Conservation (phyloP, 2,329 filamentous ascomycete species). For the Penicillium sp. region DNA sequence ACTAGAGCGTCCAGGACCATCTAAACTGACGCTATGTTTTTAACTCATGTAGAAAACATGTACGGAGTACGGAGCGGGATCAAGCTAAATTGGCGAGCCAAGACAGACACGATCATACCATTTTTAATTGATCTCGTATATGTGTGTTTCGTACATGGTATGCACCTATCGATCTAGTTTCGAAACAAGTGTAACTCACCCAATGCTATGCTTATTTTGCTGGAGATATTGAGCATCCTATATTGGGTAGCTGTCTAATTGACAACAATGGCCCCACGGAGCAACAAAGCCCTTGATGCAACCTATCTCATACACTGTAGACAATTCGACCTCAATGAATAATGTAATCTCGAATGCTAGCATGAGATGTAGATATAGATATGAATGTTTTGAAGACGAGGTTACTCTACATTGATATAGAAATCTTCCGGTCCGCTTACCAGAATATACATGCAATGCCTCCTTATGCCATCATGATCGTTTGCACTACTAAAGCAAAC, state of each 20-base stretch:
- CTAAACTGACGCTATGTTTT: neutral
- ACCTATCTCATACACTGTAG: neutral
- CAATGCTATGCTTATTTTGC: neutral
- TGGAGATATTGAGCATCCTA: neutral
- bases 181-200: neutral
- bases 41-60: neutral
- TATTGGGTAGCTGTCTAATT: neutral
- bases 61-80: neutral
- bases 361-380: too few relatives aligned
- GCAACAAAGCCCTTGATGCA: neutral
- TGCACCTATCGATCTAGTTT: too few relatives aligned
- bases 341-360: too few relatives aligned
- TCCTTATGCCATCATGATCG: too few relatives aligned
- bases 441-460: neutral
- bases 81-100: neutral
- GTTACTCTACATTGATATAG: too few relatives aligned
- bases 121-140: neutral
- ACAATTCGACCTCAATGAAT: too few relatives aligned
- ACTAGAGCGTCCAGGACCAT: neutral
- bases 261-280: neutral
- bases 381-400: too few relatives aligned
- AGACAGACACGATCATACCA: neutral
- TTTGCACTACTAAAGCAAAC: neutral
- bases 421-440: neutral
- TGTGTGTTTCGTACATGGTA: neutral